A percentile compares a stretch with the other conserved stretches of the same genome.
phyloP scores from a whole-genome alignment of 2,329 filamentous ascomycete species.

The Diaporthe sp. region DNA sequence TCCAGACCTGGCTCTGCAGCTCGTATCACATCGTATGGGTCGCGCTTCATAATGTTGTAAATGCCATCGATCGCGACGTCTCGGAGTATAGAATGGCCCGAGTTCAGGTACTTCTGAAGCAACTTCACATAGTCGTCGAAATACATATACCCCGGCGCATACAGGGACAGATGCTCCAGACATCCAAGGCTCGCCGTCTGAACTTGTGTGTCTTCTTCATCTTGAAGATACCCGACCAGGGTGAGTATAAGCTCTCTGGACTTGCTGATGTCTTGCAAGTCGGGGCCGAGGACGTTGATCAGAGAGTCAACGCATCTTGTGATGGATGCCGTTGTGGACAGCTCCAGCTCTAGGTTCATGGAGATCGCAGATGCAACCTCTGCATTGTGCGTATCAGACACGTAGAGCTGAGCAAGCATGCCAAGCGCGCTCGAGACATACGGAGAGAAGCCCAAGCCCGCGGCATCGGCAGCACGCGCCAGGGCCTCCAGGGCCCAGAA shows the following conservation, averaged over 20 bases:
- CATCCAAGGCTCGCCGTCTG: conserved; percentile 84
- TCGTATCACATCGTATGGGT: conserved; percentile 83
- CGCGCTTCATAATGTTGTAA: conserved; percentile 94
- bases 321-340: conserved; percentile 84
- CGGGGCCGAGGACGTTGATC: conserved; percentile 95
- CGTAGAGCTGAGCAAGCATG: conserved; percentile 93
- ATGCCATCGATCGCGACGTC: conserved; percentile 88
- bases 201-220: conserved; percentile 77
- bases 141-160: conserved; percentile 88
- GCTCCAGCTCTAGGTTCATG: conserved; percentile 89
- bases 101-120: conserved; percentile 81
- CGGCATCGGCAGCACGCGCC: conserved; percentile 87
- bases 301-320: conserved; percentile 92
- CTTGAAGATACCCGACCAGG: conserved; percentile 83
- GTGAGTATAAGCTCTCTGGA: conserved; percentile 92
- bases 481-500: conserved; percentile 96
- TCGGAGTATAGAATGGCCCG: conserved; percentile 74
- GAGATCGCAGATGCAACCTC: conserved; percentile 83
- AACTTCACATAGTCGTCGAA: conserved; percentile 85
- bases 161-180: conserved; percentile 90
- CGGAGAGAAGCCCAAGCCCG: conserved; percentile 89
- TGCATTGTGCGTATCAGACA: conserved; percentile 89
- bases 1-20: conserved; percentile 84
- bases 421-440: conserved; percentile 92
- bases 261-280: conserved; percentile 91